phyloP scores from a whole-genome alignment of 129 eudicot species.

The Flaveria linearis region DNA sequence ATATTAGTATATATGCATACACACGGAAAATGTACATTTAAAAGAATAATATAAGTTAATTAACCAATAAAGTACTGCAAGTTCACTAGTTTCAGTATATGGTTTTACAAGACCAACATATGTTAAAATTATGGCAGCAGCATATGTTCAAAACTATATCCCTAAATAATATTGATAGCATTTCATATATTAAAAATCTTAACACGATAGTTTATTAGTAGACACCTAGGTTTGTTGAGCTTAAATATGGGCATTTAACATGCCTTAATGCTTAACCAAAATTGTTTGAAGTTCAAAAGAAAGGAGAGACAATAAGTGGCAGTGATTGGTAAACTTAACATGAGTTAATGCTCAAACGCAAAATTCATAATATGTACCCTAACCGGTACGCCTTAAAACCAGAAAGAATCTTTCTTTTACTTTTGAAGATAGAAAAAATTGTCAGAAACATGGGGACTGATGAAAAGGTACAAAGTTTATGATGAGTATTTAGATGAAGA shows the following conservation, averaged over 20 bases:
- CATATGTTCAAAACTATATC: background rate
- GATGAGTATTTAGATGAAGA: background rate
- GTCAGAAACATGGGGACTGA: background rate
- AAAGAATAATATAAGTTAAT: background rate
- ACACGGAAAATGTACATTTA: background rate
- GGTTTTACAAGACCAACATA: background rate
- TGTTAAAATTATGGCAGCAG: background rate
- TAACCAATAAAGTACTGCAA: background rate
- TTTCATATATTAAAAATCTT: background rate
- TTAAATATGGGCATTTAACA: slow-evolving; percentile 1
- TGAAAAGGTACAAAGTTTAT: background rate
- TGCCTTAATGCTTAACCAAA: background rate
- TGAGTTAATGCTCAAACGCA: background rate
- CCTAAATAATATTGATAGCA: background rate
- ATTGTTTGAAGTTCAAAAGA: background rate
- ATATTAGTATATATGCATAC: background rate
- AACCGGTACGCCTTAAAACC: background rate
- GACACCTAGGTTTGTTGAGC: background rate
- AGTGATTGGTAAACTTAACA: slow-evolving; percentile 1
- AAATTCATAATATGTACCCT: background rate
- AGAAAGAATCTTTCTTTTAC: background rate
- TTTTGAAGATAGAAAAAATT: background rate
- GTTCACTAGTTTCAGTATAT: background rate
- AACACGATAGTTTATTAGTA: background rate
- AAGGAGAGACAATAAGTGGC: background rate